Evolutionary conservation across 2,329 filamentous ascomycete genomes (phyloP).

Genomic region (Cytospora leucostoma): DNA sequence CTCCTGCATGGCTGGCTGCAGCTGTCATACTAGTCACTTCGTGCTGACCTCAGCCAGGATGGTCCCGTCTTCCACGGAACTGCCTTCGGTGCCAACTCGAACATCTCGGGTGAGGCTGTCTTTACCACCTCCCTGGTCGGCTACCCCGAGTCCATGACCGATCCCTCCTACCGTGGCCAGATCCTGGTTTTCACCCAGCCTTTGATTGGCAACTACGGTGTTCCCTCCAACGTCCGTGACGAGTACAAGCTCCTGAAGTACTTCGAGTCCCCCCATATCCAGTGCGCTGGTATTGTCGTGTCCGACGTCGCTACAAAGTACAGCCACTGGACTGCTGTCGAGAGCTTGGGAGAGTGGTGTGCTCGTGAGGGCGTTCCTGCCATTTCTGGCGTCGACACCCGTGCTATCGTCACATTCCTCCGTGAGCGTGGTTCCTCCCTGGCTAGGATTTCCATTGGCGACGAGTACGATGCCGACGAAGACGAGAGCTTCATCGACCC

Average conservation of each 20-base stretch:
- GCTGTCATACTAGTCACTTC: background rate
- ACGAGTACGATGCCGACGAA: conserved; percentile 98
- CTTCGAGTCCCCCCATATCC: conserved; percentile 97
- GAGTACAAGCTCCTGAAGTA: conserved; percentile 91
- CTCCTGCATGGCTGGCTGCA: background rate
- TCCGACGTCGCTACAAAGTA: conserved; percentile 92
- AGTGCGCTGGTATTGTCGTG: conserved; percentile 93
- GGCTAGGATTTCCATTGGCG: conserved; percentile 89
- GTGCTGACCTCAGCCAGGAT: conserved; percentile 56
- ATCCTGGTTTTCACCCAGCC: conserved; percentile 98
- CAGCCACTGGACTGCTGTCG: conserved; percentile 98
- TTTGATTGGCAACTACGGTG: conserved; percentile 97
- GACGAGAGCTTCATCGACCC: conserved; percentile 96
- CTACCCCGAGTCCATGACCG: conserved; percentile 93
- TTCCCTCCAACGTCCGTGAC: conserved; percentile 83
- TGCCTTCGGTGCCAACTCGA: conserved; percentile 93
- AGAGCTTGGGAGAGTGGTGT: conserved; percentile 92
- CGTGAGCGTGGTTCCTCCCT: conserved; percentile 96
- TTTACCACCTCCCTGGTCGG: conserved; percentile 98
- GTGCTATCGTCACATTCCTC: conserved; percentile 92
- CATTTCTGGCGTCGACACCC: conserved; percentile 95
- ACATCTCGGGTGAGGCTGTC: conserved; percentile 96
- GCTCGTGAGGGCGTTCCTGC: conserved; percentile 93
- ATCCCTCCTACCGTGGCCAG: conserved; percentile 87
- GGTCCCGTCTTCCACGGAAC: conserved; percentile 95